These are phyloP conservation scores for Mycena floridula DNA, from an alignment of 768 basidiomycete species.

Conservation along the genomic window DNA sequence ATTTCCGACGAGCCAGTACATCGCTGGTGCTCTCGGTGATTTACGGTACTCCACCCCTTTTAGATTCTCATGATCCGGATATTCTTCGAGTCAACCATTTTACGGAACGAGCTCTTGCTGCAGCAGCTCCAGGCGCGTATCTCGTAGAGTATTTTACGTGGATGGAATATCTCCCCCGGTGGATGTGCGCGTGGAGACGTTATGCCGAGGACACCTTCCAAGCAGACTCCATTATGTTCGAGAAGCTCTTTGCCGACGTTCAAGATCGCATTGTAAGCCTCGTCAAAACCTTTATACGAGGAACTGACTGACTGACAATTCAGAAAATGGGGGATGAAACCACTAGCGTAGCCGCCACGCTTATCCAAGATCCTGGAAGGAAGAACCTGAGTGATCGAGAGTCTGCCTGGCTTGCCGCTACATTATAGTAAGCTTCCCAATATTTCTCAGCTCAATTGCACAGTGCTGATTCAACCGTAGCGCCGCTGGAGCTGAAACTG, in stretches of 20 bases:
- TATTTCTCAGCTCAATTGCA: too few relatives aligned
- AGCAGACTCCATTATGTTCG: conserved; percentile 18
- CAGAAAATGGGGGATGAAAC: neutral
- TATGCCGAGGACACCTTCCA: conserved; percentile 14
- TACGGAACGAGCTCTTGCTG: conserved; percentile 19
- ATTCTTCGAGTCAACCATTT: conserved; percentile 13
- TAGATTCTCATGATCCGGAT: conserved; percentile 6
- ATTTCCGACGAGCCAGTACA: conserved; percentile 5
- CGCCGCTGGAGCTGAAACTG: neutral
- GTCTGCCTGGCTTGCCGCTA: conserved; percentile 1
- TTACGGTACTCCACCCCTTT: conserved; percentile 10
- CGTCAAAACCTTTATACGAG: neutral
- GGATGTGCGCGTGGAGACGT: conserved; percentile 19
- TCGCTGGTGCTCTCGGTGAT: conserved; percentile 10
- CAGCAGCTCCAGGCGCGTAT: conserved; percentile 26
- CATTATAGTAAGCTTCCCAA: neutral
- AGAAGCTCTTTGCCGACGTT: conserved; percentile 11
- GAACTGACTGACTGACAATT: neutral
- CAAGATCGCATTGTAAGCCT: conserved; percentile 5
- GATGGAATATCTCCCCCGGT: conserved; percentile 23
- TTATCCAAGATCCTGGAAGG: conserved; percentile 2
- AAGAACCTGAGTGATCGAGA: neutral
- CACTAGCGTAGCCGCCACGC: conserved; percentile 1
- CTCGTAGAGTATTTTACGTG: conserved; percentile 28
- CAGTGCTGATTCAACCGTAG: neutral